Evolutionary conservation across 331 rosid genomes (phyloP), one percentile per base, ranked within the genome.

Genomic region (Phaseolus coccineus): DNA sequence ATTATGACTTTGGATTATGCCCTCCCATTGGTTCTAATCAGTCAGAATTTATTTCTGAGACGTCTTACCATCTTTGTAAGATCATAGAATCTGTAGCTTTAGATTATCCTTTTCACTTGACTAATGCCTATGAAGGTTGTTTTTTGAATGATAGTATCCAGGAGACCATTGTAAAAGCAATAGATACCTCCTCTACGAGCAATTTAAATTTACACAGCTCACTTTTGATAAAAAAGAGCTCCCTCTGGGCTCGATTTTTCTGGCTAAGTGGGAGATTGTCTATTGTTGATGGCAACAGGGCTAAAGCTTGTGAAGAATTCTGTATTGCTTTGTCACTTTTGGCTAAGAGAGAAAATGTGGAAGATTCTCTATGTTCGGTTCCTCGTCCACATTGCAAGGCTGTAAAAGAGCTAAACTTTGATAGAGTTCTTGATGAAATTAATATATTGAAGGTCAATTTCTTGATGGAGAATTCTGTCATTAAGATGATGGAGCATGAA

Each of bases 251-350:
- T 81, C 92, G 92, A 14, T 93, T 90, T 74, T 95, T 91, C 87
- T 95, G 99, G 99, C 77, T 95, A 70, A 93, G 98, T 74, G 98
- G 98, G 68, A 91, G 96, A 77, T 71, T 95, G 84, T 93, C 98
- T 76, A 74, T 88, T 79, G 84, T 85, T 71, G 96, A 95, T 74
- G 92, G 90, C 30, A 85, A 93, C 89, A 93, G 83, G 84, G 92
- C 79, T 87, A 95, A 95, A 86, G 91, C 97, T 48, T 90, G 85
- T 53, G 93, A 90, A 80, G 96, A 95, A 79, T 84, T 93, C 56
- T 83, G 90, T 77, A 80, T 78, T 71, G 89, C 94, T 48, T 83
- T 93, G 84, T 84, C 94, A 57, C 93, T 91, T 87, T 81, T 95
- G 91, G 86, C 15, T 28, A 88, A 87, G 62, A 80, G 71, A 80